Conservation (phyloP, 202 grass and related monocot genomes). For the Eragrostis tef region DNA sequence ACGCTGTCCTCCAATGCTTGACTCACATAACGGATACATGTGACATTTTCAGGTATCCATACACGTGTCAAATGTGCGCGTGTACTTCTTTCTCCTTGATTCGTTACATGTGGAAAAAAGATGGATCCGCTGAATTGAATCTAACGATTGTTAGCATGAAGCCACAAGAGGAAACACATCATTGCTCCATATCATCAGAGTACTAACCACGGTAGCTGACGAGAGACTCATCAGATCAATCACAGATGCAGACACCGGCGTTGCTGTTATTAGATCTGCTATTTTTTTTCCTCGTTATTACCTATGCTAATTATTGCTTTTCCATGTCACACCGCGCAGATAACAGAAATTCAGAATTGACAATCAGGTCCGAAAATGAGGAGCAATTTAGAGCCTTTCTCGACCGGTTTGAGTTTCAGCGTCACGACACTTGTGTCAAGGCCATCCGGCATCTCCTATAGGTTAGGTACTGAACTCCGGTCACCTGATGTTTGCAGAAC, state of each 20-base stretch:
- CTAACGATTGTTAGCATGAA: constrained; percentile 7
- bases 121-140: constrained; percentile 2
- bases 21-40: not conserved
- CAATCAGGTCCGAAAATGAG: not conserved
- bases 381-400: not conserved
- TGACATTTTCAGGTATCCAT: constrained; percentile 8
- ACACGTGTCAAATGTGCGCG: not conserved
- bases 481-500: constrained; percentile 11
- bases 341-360: constrained; percentile 4
- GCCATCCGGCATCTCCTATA: not conserved
- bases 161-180: constrained; percentile 28
- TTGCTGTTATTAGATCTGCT: too few species aligned
- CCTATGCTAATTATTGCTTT: constrained; percentile 19
- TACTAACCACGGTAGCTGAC: constrained; percentile 37
- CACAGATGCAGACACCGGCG: not conserved
- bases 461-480: not conserved
- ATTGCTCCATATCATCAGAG: not conserved
- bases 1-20: too few species aligned
- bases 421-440: not conserved
- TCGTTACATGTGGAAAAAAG: constrained; percentile 17
- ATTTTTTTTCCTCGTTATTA: too few species aligned
- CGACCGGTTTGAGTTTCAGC: not conserved
- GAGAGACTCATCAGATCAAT: constrained; percentile 16
- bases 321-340: constrained; percentile 16
- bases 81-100: not conserved